Evolutionary conservation across 441 rosid genomes (phyloP), one percentile per base, ranked within the genome.

Genomic region (Erysimum pusillum): DNA sequence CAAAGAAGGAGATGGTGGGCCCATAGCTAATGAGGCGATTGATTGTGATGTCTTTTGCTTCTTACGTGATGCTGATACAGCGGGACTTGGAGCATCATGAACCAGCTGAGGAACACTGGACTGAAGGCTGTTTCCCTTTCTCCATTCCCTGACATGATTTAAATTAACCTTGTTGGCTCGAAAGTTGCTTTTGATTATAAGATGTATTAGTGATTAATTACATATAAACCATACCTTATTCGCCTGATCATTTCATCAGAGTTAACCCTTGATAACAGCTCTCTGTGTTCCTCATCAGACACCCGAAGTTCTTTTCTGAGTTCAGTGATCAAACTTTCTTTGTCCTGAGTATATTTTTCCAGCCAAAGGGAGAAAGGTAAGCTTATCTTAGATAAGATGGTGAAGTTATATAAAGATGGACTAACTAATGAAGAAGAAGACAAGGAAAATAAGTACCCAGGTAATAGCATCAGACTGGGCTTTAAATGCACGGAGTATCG

Each of bases 391-490:
- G 48, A 53, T 54, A 31, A 4, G 48, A 61, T 62, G 34, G 51
- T 32, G 20, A 79, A 57, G 57, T 69, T 39, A 74, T 14, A 74
- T 59, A 65, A 70, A 61, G 31, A 61, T 58, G 65, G 45, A 42
- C 3, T 35, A 52, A 66, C 34, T 39, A 34, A 71, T 68, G 52
- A 65, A 39, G 74, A 34, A 20, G 64, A 34, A 20, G 64, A 62
- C 9, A 67, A 18, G 22, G 13, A 53, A 69, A 79, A 45, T 17
- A 63, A 25, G 80, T 91, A 96, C 99, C 98, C 98, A 96, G 72
- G 98, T 85, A 68, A 96, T 86, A 76, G 97, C 98, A 85, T 96
- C 98, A 28, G 99, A 96, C 76, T 91, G 99, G 76, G 98, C 99
- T 89, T 90, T 92, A 85, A 96, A 96, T 36, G 99, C 99, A 63